Conservation (phyloP, 2,329 filamentous ascomycete genomes). For the Bipolaris sorokiniana region DNA sequence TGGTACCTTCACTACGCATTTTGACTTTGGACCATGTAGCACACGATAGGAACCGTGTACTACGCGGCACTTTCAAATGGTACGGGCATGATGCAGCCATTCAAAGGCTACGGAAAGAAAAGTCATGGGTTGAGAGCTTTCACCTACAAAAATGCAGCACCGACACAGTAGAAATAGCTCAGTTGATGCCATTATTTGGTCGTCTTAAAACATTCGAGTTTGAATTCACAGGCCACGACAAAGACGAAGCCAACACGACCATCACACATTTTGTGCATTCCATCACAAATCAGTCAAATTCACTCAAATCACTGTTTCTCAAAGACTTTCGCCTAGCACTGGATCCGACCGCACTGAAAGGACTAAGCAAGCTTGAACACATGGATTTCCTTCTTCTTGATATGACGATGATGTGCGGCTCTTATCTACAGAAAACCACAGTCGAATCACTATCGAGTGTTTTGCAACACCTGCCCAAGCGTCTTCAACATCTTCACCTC, state of each 20-base stretch:
- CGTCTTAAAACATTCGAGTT: constrained; percentile 7
- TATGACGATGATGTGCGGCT: neutral
- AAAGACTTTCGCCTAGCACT: neutral
- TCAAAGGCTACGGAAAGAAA: constrained; percentile 1
- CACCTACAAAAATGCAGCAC: neutral
- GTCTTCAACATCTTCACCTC: constrained; percentile 3
- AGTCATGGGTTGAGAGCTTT: constrained; percentile 8
- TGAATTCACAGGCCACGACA: neutral
- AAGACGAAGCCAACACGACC: neutral
- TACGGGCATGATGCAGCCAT: neutral
- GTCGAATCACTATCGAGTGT: neutral
- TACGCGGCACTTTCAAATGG: neutral
- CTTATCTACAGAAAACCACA: neutral
- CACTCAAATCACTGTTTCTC: constrained; percentile 1
- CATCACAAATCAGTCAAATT: constrained; percentile 1
- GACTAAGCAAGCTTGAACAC: neutral
- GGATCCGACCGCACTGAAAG: neutral
- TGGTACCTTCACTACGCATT: constrained; percentile 6
- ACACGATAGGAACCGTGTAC: neutral
- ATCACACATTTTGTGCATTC: neutral
- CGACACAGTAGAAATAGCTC: neutral
- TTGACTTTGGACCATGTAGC: constrained; percentile 1
- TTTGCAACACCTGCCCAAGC: constrained; percentile 6
- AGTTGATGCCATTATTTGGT: neutral
- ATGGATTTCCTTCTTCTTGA: constrained; percentile 1